Base-by-base conservation (phyloP, 2,329 filamentous ascomycete species). In the Akanthomyces lecanii region DNA sequence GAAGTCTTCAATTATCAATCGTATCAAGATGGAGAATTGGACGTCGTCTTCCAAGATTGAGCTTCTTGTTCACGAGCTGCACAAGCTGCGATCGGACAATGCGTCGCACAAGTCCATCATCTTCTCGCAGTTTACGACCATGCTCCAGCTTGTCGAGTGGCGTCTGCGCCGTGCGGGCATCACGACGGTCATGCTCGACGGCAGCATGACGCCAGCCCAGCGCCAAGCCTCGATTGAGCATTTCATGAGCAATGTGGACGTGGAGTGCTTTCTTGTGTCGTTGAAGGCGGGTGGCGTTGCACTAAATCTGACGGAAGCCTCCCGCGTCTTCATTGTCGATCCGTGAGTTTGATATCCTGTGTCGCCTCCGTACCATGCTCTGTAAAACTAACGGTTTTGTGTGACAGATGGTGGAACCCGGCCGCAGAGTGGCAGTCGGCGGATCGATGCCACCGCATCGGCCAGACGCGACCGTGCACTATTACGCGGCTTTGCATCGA, bases 361-460 rank as follows among this genome's bases (percentile, higher is more conserved):
- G 30, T 6, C 12, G 18, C 14, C 14, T 11, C 28, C 28, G 21
- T 21, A 47, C 28, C 40, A 55, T 14, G 23, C 18, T 51, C 3
- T 33, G 18, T 18, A 16, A n/a, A n/a, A 56, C 68, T 75, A 65
- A 78, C 59, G 21, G 30, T 64, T 38, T 42, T n/a, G n/a, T 45
- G 30, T 3, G 25, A 57, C 68, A 92, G 90, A 69, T 98, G 95
- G 95, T 99, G 95, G 95, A 98, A 98, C 69, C 95, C 95, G n/a
- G 93, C 93, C n/a, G 94, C 94, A 0, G 95, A 99, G 78, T 99
- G 95, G 95, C 95, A 99, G 77, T 95, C 90, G 65, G 95, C 95
- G 3, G 95, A 99, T 74, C 85, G 91, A 67, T 92, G 90, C 72
- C 95, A 98, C 77, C 92, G 95, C 62, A 99, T 98, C 69, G 95